These are phyloP conservation scores for Phaseolus lunatus DNA, from an alignment of 306 rosid genomes.

Conservation along the genomic window DNA sequence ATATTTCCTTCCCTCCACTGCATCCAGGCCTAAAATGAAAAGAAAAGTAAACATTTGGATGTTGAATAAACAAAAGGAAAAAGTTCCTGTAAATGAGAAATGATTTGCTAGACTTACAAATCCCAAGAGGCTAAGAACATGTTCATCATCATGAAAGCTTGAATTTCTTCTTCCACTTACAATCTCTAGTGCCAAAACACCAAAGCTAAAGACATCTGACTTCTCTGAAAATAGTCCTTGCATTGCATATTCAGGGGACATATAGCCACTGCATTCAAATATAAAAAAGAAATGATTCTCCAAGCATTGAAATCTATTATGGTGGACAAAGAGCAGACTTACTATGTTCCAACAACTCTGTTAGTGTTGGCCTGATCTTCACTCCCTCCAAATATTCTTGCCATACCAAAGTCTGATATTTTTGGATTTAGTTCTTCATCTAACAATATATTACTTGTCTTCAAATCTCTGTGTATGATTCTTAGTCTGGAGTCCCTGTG, in stretches of 20 bases:
- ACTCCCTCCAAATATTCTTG: conserved; percentile 45
- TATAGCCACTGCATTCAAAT: neutral
- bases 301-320: no score
- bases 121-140: conserved; percentile 34
- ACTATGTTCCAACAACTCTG: conserved; percentile 47
- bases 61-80: neutral
- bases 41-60: neutral
- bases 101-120: conserved; percentile 16
- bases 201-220: conserved; percentile 42
- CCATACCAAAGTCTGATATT: conserved; percentile 53
- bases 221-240: neutral
- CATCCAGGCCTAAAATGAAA: conserved; percentile 46
- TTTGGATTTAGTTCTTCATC: conserved; percentile 42
- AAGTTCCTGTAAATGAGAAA: neutral
- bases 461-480: conserved; percentile 46
- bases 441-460: conserved; percentile 41
- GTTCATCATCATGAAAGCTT: conserved; percentile 23
- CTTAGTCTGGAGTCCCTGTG: conserved; percentile 46
- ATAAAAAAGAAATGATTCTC: no score
- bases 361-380: conserved; percentile 42
- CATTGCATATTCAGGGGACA: neutral
- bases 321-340: no score
- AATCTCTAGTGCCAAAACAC: conserved; percentile 35
- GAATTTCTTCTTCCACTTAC: conserved; percentile 35
- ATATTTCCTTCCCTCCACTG: conserved; percentile 38